Conservation (phyloP, 768 basidiomycete species). For the Mycena pura region DNA sequence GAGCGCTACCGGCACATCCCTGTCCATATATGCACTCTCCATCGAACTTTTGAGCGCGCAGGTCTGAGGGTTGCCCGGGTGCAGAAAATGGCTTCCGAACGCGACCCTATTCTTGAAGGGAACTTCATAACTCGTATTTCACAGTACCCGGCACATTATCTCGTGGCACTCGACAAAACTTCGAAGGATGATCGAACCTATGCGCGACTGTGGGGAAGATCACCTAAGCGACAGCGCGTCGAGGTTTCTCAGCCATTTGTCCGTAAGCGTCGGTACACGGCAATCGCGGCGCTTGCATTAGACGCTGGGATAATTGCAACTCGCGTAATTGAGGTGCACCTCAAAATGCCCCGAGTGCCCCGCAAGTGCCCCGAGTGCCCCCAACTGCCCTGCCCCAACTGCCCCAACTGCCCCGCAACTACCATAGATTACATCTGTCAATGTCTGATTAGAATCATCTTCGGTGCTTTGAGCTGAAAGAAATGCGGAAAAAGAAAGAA, state of each 20-base stretch:
- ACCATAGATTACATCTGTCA: too few relatives aligned
- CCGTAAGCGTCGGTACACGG: constrained; percentile 24
- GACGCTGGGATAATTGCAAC: constrained; percentile 32
- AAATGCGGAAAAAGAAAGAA: too few relatives aligned
- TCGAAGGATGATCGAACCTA: constrained; percentile 37
- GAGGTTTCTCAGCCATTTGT: constrained; percentile 31
- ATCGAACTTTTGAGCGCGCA: constrained; percentile 18
- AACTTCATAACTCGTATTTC: constrained; percentile 17
- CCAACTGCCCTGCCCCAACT: too few relatives aligned
- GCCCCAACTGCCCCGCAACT: too few relatives aligned
- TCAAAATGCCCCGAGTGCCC: too few relatives aligned
- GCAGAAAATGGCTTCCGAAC: constrained; percentile 23
- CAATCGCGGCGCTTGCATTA: constrained; percentile 28
- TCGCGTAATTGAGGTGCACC: constrained; percentile 29
- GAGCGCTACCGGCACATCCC: constrained; percentile 16
- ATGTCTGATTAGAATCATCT: too few relatives aligned
- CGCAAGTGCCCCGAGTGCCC: too few relatives aligned
- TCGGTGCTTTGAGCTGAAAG: too few relatives aligned
- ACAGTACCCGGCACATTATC: constrained; percentile 10
- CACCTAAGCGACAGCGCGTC: constrained; percentile 22
- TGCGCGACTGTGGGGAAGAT: constrained; percentile 28
- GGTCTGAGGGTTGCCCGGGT: constrained; percentile 19
- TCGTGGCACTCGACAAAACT: constrained; percentile 33
- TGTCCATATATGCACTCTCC: constrained; percentile 21
- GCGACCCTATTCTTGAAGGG: constrained; percentile 6